Base-by-base conservation (phyloP, 2,329 filamentous ascomycete species). In the Penicillium sp. region DNA sequence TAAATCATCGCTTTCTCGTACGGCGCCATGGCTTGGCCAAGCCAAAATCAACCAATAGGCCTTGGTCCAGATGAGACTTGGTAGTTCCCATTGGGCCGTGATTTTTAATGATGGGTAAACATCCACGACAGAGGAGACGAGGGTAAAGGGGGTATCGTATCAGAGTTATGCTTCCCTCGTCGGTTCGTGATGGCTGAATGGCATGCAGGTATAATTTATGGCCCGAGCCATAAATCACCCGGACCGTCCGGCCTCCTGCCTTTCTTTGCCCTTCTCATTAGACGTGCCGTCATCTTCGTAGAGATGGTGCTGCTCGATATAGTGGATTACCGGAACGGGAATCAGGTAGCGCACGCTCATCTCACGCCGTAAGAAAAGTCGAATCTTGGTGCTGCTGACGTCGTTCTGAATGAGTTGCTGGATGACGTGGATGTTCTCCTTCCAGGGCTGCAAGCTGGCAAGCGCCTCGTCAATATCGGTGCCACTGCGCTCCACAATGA, bases 381-480 rank as follows among this genome's bases (percentile, higher is more conserved):
- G 84, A 54, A 96, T 92, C 75, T 95, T 86, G 53, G 83, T 86
- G 56, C 87, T 91, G 64, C 87, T 90, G 54, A 94, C 86, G 63
- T 94, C 88, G 70, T 92, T 92, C 59, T 89, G 85, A 44, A 95
- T 92, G 46, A 95, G 82, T 71, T 95, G 90, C 50, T 89, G 88
- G 57, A 96, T 92, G 48, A 95, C 88, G 66, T 90, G 86, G 55
- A 96, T 87, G 62, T 95, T 94, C 63, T 91, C 84, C 64, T 90
- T 86, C 83, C 88, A 96, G 54, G 85, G 82, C 67, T 90, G 86
- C 42, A 96, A 77, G 40, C 84, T 87, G n/a, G 87, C 85, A 41
- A 96, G 79, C 2, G 92, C 91, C 66, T 95, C 89, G 56, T 95
- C 89, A 44, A 95, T 88, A 65, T 95, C 90, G 20, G 90, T 95